These are phyloP conservation scores for Elaeis oleifera DNA, from an alignment of 202 grass and related monocot species.

Conservation along the genomic window DNA sequence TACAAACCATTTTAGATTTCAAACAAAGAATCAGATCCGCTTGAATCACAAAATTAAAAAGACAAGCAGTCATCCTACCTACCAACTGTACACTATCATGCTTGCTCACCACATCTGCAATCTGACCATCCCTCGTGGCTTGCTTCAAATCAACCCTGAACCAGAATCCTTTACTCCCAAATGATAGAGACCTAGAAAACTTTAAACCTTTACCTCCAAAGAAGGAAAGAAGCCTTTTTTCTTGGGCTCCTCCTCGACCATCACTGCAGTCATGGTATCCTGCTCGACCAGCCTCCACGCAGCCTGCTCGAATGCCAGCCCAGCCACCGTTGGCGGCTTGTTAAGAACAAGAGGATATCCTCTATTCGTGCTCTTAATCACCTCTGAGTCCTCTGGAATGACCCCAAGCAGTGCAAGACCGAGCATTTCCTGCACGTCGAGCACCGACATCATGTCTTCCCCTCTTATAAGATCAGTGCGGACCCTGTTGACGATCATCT, in stretches of 20 bases:
- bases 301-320: constrained; percentile 81
- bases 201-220: constrained; percentile 30
- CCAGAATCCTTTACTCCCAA: too few relatives aligned
- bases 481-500: constrained; percentile 87
- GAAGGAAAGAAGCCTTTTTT: constrained; percentile 63
- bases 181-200: too few relatives aligned
- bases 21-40: too few relatives aligned
- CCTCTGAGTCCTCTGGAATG: constrained; percentile 76
- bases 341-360: constrained; percentile 71
- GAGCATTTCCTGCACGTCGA: constrained; percentile 94
- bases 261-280: constrained; percentile 78
- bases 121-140: too few relatives aligned
- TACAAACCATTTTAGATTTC: too few relatives aligned
- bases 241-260: constrained; percentile 80
- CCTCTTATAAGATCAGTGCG: constrained; percentile 66
- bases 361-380: constrained; percentile 77
- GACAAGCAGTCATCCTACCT: too few relatives aligned
- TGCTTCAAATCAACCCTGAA: too few relatives aligned
- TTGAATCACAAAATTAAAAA: too few relatives aligned
- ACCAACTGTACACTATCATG: too few relatives aligned
- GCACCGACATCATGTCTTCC: constrained; percentile 96
- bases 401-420: constrained; percentile 73
- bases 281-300: constrained; percentile 78
- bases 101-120: too few relatives aligned
- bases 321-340: constrained; percentile 54